A percentile compares a stretch with the other conserved stretches of the same genome.
These are phyloP conservation scores for Solanum okadae DNA, from an alignment of 257 asterid species.

Conservation along the genomic window DNA sequence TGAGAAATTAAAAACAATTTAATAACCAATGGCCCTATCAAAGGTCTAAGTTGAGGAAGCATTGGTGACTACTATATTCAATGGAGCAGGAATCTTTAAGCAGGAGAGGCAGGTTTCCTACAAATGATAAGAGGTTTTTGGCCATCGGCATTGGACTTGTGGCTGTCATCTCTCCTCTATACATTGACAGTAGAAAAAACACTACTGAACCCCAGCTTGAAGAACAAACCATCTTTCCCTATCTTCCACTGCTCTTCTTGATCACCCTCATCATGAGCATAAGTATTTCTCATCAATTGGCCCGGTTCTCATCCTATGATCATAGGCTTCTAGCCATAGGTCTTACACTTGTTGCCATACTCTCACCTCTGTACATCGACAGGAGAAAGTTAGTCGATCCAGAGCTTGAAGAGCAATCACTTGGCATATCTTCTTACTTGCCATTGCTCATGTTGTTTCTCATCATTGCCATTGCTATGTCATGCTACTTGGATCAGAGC, in stretches of 20 bases:
- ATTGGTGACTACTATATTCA: neutral
- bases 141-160: conserved; percentile 38
- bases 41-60: neutral
- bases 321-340: conserved; percentile 26
- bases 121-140: conserved; percentile 33
- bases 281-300: conserved; percentile 14
- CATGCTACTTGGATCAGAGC: conserved; percentile 18
- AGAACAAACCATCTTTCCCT: conserved; percentile 28
- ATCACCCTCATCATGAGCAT: conserved; percentile 19
- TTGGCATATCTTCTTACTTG: conserved; percentile 11
- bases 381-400: conserved; percentile 11
- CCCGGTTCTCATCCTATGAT: conserved; percentile 20
- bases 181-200: conserved; percentile 24
- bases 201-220: conserved; percentile 25
- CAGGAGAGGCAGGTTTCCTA: conserved; percentile 16
- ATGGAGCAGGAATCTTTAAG: conserved; percentile 25
- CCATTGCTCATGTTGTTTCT: conserved; percentile 27
- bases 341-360: conserved; percentile 23
- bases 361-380: conserved; percentile 38
- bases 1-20: neutral
- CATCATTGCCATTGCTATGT: conserved; percentile 20
- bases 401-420: conserved; percentile 21
- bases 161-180: conserved; percentile 47
- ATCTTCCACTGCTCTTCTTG: conserved; percentile 34
- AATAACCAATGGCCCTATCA: neutral